These are phyloP conservation scores for Pseudoscleropodium purum DNA, from an alignment of 225 moss, liverwort and hornwort genomes.

Conservation along the genomic window DNA sequence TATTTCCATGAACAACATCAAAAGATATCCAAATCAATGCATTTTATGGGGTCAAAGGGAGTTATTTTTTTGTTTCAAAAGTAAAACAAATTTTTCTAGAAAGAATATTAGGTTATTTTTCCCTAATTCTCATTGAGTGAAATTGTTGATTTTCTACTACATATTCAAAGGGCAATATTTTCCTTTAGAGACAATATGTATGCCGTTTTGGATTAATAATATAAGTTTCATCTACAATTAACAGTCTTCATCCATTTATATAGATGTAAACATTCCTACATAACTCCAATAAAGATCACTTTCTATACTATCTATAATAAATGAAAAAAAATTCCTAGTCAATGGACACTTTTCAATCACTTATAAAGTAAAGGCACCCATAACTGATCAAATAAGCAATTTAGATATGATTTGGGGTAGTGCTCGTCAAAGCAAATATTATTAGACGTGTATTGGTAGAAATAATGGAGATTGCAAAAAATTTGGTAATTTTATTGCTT, in stretches of 20 bases:
- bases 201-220: fast-evolving
- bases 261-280: neutral
- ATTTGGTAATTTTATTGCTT: too few species aligned
- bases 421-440: too few species aligned
- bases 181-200: neutral
- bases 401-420: too few species aligned
- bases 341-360: neutral
- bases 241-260: fast-evolving
- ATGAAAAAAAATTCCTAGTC: neutral
- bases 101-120: fast-evolving
- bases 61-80: neutral
- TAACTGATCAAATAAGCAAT: too few species aligned
- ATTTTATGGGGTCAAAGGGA: fast-evolving
- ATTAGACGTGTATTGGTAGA: too few species aligned
- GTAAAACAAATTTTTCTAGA: neutral
- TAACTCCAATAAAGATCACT: neutral
- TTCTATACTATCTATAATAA: neutral
- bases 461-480: too few species aligned
- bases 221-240: fast-evolving
- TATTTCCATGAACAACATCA: fast-evolving
- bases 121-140: fast-evolving
- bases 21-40: fast-evolving
- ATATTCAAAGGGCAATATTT: fast-evolving
- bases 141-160: neutral
- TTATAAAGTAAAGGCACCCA: too few species aligned